Base-by-base conservation (phyloP, 2,329 filamentous ascomycete species). In the Nemania serpens region DNA sequence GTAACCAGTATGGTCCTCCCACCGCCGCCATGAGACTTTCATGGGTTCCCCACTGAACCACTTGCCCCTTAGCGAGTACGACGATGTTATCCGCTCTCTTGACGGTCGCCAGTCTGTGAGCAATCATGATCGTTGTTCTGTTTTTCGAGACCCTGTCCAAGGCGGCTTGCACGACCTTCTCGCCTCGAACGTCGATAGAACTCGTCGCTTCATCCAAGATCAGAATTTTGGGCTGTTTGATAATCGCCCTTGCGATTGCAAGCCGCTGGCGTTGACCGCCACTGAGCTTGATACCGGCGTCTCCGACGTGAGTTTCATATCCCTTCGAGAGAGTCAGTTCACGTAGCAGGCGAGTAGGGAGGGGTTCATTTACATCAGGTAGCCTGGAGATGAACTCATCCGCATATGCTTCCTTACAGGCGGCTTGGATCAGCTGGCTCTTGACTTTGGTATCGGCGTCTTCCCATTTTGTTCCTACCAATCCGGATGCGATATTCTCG, bases 11-110 rank as follows among this genome's bases (percentile, higher is more conserved):
- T 20, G 89, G 80, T 0, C 89, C 85, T 1, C 79, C 79, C 5
- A 85, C 78, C 18, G 81, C 76, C 0, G 78, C 74, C 18, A 96
- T 80, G 0, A 96, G 82, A 49, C 84, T 83, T 11, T 91, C 85
- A 65, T 96, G 92, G 0, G 84, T 92, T 0, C 91, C 91, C 69
- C 88, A 81, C 72, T 96, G 91, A 7, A 89, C 82, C 0, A 92
- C 84, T 52, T 82, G 78, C 2, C 92, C 91, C 68, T 88, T 74
- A 12, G 72, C 69, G 54, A 78, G 72, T 17, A 78, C 76, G 5
- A 77, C 73, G n/a, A 78, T 78, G 34, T 76, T 75, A 58, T 78
- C 74, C 0, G 77, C 76, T 34, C 75, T 75, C 52, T 77, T 75
- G 36, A 81, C 75, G 0, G 87, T 86, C 29, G 83, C 84, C 0